Base-by-base conservation (phyloP, 208 protist species). In the Leishmania turanica region DNA sequence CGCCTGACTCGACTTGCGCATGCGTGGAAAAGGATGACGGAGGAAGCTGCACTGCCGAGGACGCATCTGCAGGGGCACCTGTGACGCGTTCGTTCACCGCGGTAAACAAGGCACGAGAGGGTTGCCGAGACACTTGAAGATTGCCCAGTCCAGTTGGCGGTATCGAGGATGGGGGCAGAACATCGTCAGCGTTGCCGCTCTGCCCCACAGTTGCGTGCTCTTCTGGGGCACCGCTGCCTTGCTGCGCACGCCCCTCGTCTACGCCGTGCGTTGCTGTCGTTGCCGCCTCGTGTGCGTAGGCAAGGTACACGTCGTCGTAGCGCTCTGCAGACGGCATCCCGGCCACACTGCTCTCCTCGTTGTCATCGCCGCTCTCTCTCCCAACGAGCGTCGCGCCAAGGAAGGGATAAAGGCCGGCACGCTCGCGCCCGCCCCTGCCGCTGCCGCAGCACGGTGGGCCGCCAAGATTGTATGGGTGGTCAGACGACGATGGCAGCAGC, bases 391-490 rank as follows among this genome's bases (percentile, higher is more conserved):
- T 13, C 21, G 69, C 21, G n/a, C 69, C 13, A 3, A 53, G 17
- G 45, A 37, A 73, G 27, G 45, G 51, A 17, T 37, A 13, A 47
- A 3, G 24, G 27, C 69, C 8, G 9, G 3, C 40, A 51, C 45
- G 8, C 45, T 8, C 45, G 13, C 45, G 24, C 2, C 69, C 51
- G 31, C 72, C 72, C 47, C 72, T 45, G 51, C 2, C 19, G 51
- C 53, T 62, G 72, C 72, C 51, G 31, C 6, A 40, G 70, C 51
- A 27, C 72, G 19, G 11, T 42, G 24, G 72, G 15, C 53, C 51
- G 51, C 15, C 40, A 76, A 76, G 15, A 62, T 56, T 47, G 72
- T 76, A 76, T 4, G 51, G 72, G 51, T 76, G 72, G 13, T 2
- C 72, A 37, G 51, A 62, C 17, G 72, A 47, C 72, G 72, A 62